These are phyloP conservation scores for Phytophthora vignae DNA, from an alignment of 352 stramenopile species.

Conservation along the genomic window DNA sequence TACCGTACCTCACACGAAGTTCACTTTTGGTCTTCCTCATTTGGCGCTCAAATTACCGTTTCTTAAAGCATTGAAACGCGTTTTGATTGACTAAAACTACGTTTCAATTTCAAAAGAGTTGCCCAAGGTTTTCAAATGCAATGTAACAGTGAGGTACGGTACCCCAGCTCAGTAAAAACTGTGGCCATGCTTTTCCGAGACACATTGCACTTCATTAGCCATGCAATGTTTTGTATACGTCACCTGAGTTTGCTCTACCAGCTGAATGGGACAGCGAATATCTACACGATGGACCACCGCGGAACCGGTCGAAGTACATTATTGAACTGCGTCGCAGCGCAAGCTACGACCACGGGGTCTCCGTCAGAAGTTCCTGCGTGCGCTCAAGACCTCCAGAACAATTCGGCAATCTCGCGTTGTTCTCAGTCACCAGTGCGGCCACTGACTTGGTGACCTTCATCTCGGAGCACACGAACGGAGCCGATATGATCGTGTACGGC, in stretches of 20 bases:
- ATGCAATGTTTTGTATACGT: no score
- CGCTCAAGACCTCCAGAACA: slow-evolving; percentile 32
- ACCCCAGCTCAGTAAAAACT: no score
- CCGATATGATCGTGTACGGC: slow-evolving; percentile 50
- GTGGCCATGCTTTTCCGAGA: no score
- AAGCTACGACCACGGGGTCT: background rate
- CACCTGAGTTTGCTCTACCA: background rate
- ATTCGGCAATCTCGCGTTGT: slow-evolving; percentile 35
- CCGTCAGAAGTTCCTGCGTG: background rate
- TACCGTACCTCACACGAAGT: no score
- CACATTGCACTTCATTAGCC: no score
- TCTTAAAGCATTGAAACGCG: no score
- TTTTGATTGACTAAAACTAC: no score
- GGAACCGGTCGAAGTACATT: background rate
- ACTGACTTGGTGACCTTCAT: slow-evolving; percentile 27
- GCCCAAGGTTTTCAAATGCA: no score
- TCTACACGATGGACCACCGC: slow-evolving; percentile 1
- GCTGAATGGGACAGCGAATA: background rate
- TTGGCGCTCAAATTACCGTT: no score
- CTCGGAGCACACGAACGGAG: background rate
- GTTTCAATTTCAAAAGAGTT: no score
- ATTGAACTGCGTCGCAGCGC: background rate
- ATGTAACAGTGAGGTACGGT: no score
- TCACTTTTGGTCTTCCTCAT: no score
- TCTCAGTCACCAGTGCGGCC: slow-evolving; percentile 34